Evolutionary conservation across 2,329 filamentous ascomycete species (phyloP), one percentile per base, ranked within the genome.

Genomic region (Trichoderma sp.): DNA sequence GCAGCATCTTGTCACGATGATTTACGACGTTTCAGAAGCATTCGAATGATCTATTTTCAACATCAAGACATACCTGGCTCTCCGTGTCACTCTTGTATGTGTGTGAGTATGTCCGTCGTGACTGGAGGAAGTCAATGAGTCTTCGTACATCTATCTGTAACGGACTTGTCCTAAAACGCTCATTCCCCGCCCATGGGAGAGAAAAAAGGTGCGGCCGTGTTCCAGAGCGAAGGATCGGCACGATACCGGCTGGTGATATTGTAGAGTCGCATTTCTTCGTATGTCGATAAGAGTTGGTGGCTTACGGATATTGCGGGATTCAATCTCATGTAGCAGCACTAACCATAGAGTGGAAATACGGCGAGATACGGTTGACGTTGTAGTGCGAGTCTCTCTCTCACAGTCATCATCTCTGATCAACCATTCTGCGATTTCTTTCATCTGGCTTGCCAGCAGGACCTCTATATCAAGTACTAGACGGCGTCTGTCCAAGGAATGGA

Each of bases 141-240:
- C 21, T 24, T 24, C 21, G 21, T 24, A 24, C 21, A 24, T 24
- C 21, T 60, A 51, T 43, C 57, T 51, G 57, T 51, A 51, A 60
- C 57, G 34, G 24, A 19, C 57, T 60, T 60, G 30, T 44, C 48
- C 39, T 47, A 52, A 62, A 44, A 30, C 21, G 58, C 10, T 3
- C 39, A 62, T 44, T 48, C 59, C 54, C 48, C 48, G 47, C 57
- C 50, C 12, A 39, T 39, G 34, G 14, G 34, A 5, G 45, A 34
- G n/a, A 43, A 30, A 6, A 14, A 30, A 14, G 28, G 50, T 24
- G 17, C 47, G 2, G 52, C 39, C 43, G 14, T 34, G 24, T 39
- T 63, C 59, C 59, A 63, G 59, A 63, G 47, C 59, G 50, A 63
- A 63, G 60, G 60, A 63, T 63, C 60, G 45, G 60, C 60, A 56